Evolutionary conservation across 768 basidiomycete genomes (phyloP), one percentile per base, ranked within the genome.

Genomic region (Pleurotus ostreatus): DNA sequence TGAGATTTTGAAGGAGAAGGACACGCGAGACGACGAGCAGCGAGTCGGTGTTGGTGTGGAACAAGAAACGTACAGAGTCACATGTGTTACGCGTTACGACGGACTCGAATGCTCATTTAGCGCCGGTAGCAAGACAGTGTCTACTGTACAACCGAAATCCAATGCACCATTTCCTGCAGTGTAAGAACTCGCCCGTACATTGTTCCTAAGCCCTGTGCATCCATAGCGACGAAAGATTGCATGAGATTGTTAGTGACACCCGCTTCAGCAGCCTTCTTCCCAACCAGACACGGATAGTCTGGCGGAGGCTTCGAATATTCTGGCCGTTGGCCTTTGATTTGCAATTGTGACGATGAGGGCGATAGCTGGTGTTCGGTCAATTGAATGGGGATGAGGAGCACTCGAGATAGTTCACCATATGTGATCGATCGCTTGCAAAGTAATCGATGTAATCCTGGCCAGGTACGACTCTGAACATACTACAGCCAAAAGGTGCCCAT

Each of bases 341-440:
- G 30, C 8, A 34, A 34, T 34, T 34, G 30, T 11, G 30, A 34
- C 30, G 30, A 11, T 34, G 30, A 34, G 30, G 30, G 30, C 30
- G 9, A 11, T 34, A 34, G 30, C 30, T 34, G 30, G 30, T 11
- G 9, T 34, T 34, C 9, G 8, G 30, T 34, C 9, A 34, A 3
- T 11, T 34, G 1, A 34, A 34, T 11, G 30, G 30, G 11, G 30
- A 34, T 34, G 30, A 11, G 8, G 11, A 4, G 4, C 3, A 11
- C 11, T 34, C 8, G 9, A 34, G 30, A 34, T 34, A 34, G 25
- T 23, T 58, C 13, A 54, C 85, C 87, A 90, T 89, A 67, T 89
- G 88, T 54, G 86, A 85, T 63, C 88, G 74, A 66, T 90, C 86
- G 16, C 87, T 89, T 8, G 86, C 84, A 70, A 90, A 89, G 62